Evolutionary conservation across 2,329 filamentous ascomycete species (phyloP).

Genomic region (Xylaria hypoxylon): DNA sequence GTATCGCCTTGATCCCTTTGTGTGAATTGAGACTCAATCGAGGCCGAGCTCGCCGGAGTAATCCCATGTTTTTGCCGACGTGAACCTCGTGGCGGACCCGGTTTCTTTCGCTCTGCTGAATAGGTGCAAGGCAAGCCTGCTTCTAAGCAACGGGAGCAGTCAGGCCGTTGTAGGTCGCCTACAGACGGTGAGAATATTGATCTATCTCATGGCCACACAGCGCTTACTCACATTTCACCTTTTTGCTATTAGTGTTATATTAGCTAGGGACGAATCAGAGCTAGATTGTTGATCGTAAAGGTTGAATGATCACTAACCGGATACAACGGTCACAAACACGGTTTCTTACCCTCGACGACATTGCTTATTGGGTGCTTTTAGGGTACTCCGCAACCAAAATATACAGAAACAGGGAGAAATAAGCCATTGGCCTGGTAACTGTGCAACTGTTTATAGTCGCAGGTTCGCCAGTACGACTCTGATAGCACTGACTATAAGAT

Average conservation of each 20-base stretch:
- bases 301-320: constrained; percentile 37
- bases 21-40: constrained; percentile 13
- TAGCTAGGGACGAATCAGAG: constrained; percentile 17
- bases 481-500: not conserved
- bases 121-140: constrained; percentile 48
- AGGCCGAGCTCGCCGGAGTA: constrained; percentile 13
- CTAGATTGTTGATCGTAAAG: not conserved
- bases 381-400: not conserved
- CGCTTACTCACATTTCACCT: constrained; percentile 46
- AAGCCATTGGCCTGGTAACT: constrained; percentile 22
- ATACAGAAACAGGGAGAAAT: not conserved
- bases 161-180: constrained; percentile 50
- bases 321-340: constrained; percentile 49
- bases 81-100: constrained; percentile 49
- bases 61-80: constrained; percentile 37
- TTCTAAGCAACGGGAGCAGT: constrained; percentile 52
- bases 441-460: not conserved
- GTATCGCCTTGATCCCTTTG: constrained; percentile 5
- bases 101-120: constrained; percentile 47
- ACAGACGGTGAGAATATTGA: constrained; percentile 19
- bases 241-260: constrained; percentile 40
- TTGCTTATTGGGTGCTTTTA: constrained; percentile 8
- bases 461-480: not conserved
- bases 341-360: constrained; percentile 33
- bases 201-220: not conserved